Conservation (phyloP, 495 filamentous ascomycete species). For the Neurospora sp. region DNA sequence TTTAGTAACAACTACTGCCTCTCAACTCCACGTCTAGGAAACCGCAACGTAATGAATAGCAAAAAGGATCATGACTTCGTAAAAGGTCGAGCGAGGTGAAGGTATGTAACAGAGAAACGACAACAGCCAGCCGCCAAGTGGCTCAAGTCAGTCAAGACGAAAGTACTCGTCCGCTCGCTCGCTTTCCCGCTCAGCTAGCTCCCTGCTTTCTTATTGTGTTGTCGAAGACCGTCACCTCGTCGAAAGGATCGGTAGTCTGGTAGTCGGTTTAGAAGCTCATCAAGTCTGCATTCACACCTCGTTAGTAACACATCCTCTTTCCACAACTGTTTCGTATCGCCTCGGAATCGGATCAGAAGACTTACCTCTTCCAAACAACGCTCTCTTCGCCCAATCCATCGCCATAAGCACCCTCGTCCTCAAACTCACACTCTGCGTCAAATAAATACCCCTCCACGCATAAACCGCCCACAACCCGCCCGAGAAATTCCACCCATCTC, state of each 20-base stretch:
- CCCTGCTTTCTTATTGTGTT: neutral
- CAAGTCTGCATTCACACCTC: conserved; percentile 38
- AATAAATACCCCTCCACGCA: conserved; percentile 93
- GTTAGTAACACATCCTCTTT: conserved; percentile 12
- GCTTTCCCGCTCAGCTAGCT: neutral
- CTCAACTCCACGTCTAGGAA: too few species aligned
- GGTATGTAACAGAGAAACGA: neutral
- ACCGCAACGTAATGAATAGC: neutral
- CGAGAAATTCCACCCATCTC: conserved; percentile 58
- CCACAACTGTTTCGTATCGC: too few species aligned
- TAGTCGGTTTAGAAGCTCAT: conserved; percentile 49
- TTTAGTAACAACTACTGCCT: too few species aligned
- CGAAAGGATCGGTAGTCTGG: neutral
- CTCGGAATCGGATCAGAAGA: too few species aligned
- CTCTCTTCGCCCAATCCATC: conserved; percentile 98
- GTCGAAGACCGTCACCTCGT: neutral
- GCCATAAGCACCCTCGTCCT: conserved; percentile 81
- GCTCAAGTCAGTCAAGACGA: neutral
- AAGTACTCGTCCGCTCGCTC: neutral
- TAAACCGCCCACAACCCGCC: conserved; percentile 93
- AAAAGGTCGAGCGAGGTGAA: neutral
- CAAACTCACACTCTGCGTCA: conserved; percentile 93
- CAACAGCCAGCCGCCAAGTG: neutral
- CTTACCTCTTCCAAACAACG: conserved; percentile 58
- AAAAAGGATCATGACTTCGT: neutral